Base-by-base conservation (phyloP, 2,329 filamentous ascomycete genomes). In the Alternaria arbusti region DNA sequence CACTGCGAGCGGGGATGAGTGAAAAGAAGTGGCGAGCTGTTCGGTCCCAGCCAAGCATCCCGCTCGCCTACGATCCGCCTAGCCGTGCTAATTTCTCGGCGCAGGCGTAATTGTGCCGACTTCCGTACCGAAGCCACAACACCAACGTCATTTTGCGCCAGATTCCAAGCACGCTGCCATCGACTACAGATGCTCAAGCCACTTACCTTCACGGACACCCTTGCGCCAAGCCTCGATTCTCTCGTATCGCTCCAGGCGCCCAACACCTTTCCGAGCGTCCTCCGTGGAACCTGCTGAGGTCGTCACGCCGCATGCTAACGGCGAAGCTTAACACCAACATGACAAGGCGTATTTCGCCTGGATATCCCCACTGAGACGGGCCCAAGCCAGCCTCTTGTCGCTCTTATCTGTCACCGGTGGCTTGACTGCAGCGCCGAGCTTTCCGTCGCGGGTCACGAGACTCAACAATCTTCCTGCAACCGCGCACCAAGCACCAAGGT, bases 321-420 rank as follows among this genome's bases (percentile, higher is more conserved):
- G 68, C 56, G 66, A 74, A 73, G 71, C 71, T 73, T 74, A 65
- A 65, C 47, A 52, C 50, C 67, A 66, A 71, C 43, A 36, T 46
- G 55, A 49, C 55, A 46, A 40, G 69, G 71, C 70, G 58, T 67
- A 11, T 54, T 63, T 67, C 52, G 17, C 57, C 59, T 22, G 28
- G 54, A 40, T 44, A 44, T 50, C 47, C 54, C 62, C 66, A 51
- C 57, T 60, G 63, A 52, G n/a, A 61, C 63, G 64, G 63, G 65
- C 64, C 63, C 59, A 63, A 13, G 45, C 61, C 63, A 61, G 64
- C 57, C 61, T 67, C 71, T 71, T 70, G 56, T 46, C 54, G 63
- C 66, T 56, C 67, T 72, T 69, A 69, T 72, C 66, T 63, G 26
- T 57, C 36, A 28, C 10, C 32, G 30, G 54, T 59, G 59, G 36